These are phyloP conservation scores for Echeveria elegans DNA, from an alignment of 164 flowering plant species.

Conservation along the genomic window DNA sequence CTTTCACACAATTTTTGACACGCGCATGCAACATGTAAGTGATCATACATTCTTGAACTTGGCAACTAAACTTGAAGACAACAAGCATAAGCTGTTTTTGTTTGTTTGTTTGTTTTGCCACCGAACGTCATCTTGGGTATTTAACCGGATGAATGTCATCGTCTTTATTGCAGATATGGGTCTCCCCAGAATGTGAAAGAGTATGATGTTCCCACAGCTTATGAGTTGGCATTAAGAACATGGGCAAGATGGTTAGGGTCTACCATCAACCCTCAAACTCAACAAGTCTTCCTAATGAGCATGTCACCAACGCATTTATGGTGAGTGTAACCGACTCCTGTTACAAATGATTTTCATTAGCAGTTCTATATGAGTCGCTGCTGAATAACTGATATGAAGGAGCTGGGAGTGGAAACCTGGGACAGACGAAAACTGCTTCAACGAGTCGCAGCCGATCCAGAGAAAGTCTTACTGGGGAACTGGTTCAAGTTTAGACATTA, in stretches of 20 bases:
- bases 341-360: too few relatives aligned
- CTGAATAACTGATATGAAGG: constrained; percentile 30
- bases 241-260: constrained; percentile 87
- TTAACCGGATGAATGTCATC: too few relatives aligned
- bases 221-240: constrained; percentile 60
- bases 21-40: too few relatives aligned
- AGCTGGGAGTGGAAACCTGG: constrained; percentile 87
- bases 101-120: background rate
- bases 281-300: constrained; percentile 73
- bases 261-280: constrained; percentile 44
- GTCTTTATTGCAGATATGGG: constrained; percentile 18
- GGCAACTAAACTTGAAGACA: too few relatives aligned
- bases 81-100: too few relatives aligned
- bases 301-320: constrained; percentile 90
- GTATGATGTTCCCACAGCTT: constrained; percentile 71
- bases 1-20: background rate
- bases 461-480: constrained; percentile 64
- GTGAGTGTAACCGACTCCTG: constrained; percentile 35
- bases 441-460: constrained; percentile 56
- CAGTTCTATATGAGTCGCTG: background rate
- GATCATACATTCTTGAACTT: too few relatives aligned
- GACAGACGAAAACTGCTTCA: constrained; percentile 70
- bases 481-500: constrained; percentile 61
- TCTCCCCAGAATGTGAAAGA: constrained; percentile 34
- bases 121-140: too few relatives aligned